These are phyloP conservation scores for Paecilomyces sp. DNA, from an alignment of 2,329 filamentous ascomycete species.

Conservation along the genomic window DNA sequence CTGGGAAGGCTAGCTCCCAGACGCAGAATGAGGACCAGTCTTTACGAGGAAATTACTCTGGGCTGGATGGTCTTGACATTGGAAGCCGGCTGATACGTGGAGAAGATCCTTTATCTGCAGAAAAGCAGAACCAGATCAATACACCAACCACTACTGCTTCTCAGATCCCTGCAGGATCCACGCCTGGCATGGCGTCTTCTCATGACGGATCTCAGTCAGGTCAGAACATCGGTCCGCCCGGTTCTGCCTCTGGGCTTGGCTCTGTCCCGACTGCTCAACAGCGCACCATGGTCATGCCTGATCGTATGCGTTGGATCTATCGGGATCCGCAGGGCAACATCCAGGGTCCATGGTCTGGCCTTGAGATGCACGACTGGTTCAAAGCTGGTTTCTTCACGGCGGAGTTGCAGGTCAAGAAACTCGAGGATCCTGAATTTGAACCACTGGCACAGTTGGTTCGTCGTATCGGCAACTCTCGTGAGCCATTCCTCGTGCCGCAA, in stretches of 20 bases:
- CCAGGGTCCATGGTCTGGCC: slow-evolving; percentile 88
- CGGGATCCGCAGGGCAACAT: slow-evolving; percentile 86
- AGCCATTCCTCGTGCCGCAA: slow-evolving; percentile 95
- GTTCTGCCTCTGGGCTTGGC: slow-evolving; percentile 49
- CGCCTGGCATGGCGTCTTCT: slow-evolving; percentile 20
- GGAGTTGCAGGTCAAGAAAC: slow-evolving; percentile 87
- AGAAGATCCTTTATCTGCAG: slow-evolving; percentile 18
- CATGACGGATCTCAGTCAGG: slow-evolving; percentile 23
- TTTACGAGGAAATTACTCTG: slow-evolving; percentile 24
- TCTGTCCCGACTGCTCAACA: slow-evolving; percentile 64
- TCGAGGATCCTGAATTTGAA: slow-evolving; percentile 90
- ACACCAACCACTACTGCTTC: slow-evolving; percentile 24
- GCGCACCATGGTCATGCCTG: slow-evolving; percentile 97
- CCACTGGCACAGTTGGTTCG: slow-evolving; percentile 90
- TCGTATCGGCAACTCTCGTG: slow-evolving; percentile 91
- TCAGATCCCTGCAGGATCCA: slow-evolving; percentile 27
- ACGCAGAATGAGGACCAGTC: slow-evolving; percentile 18
- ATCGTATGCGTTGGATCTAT: slow-evolving; percentile 98
- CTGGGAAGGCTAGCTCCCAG: slow-evolving; percentile 38
- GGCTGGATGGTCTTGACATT: slow-evolving; percentile 23
- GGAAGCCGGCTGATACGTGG: slow-evolving; percentile 4
- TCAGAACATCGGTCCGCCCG: slow-evolving; percentile 27
- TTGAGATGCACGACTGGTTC: slow-evolving; percentile 99
- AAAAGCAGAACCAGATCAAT: slow-evolving; percentile 22
- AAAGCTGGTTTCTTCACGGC: slow-evolving; percentile 97